A percentile compares a stretch with the other conserved stretches of the same genome.
Conservation (phyloP, 1,284 basidiomycete species). For the Melanopsichium pennsylvanicum region DNA sequence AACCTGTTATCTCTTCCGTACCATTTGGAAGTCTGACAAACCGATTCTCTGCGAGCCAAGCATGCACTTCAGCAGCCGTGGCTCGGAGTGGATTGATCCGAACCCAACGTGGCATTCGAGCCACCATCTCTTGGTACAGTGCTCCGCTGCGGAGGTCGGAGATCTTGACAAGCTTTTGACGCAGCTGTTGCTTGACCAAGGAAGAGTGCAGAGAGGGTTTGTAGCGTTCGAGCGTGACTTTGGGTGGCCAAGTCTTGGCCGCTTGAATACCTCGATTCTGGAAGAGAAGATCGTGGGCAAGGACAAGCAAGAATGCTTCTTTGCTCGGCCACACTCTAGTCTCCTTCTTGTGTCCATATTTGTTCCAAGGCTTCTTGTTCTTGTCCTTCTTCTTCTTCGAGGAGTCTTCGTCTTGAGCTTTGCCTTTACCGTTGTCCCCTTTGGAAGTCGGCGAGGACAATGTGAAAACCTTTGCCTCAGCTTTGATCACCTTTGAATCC, state of each 20-base stretch:
- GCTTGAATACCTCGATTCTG: slow-evolving; percentile 54
- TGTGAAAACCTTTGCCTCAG: slow-evolving; percentile 42
- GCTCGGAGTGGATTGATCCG: slow-evolving; percentile 52
- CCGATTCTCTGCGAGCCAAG: slow-evolving; percentile 70
- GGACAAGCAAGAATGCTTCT: slow-evolving; percentile 53
- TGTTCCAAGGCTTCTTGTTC: neutral
- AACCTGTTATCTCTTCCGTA: slow-evolving; percentile 35
- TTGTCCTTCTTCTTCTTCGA: neutral
- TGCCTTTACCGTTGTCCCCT: slow-evolving; percentile 7
- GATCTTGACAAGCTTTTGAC: slow-evolving; percentile 39
- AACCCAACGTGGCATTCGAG: slow-evolving; percentile 59
- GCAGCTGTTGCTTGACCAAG: slow-evolving; percentile 81
- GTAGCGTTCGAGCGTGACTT: slow-evolving; percentile 70
- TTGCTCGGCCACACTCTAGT: slow-evolving; percentile 11
- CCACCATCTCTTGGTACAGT: slow-evolving; percentile 37
- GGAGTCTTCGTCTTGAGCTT: neutral
- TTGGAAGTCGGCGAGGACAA: neutral
- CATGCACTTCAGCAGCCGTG: slow-evolving; percentile 69
- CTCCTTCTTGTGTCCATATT: neutral
- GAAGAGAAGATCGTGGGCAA: slow-evolving; percentile 60
- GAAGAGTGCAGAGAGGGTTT: slow-evolving; percentile 87
- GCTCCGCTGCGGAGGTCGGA: slow-evolving; percentile 56
- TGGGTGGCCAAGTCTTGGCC: slow-evolving; percentile 56
- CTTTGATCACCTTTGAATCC: slow-evolving; percentile 20
- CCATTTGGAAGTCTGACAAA: slow-evolving; percentile 32